Conservation (phyloP, 805 yeast genomes). For the Peterozyma xylosa region DNA sequence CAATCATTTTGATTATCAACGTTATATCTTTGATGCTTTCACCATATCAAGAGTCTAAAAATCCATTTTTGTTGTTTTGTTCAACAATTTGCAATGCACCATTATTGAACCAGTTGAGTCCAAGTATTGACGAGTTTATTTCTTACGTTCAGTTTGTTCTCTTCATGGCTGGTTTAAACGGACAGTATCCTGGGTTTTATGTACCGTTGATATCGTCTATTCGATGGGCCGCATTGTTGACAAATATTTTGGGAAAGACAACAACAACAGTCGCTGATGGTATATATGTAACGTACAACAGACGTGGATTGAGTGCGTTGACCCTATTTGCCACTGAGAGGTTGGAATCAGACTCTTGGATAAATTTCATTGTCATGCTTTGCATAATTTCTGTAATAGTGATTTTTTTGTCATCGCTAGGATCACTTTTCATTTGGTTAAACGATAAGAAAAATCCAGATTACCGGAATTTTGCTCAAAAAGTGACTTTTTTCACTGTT, state of each 20-base stretch:
- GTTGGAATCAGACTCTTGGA: conserved; percentile 29
- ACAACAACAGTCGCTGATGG: conserved; percentile 5
- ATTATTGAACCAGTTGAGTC: conserved; percentile 47
- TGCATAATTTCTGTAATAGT: conserved; percentile 18
- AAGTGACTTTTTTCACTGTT: conserved; percentile 17
- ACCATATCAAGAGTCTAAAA: conserved; percentile 51
- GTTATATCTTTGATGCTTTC: conserved; percentile 33
- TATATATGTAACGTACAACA: conserved; percentile 20
- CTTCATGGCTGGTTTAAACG: conserved; percentile 45
- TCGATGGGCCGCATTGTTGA: conserved; percentile 51
- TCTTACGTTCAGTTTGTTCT: conserved; percentile 53
- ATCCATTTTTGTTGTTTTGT: conserved; percentile 43
- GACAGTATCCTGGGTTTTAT: conserved; percentile 56
- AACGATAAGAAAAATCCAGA: conserved; percentile 8
- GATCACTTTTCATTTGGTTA: conserved; percentile 7
- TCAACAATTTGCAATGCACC: conserved; percentile 54
- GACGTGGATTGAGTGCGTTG: conserved; percentile 32
- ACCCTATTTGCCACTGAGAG: conserved; percentile 22
- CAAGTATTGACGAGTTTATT: conserved; percentile 40
- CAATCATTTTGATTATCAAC: conserved; percentile 26
- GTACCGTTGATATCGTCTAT: conserved; percentile 44
- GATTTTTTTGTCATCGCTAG: conserved; percentile 9
- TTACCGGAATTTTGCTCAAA: conserved; percentile 11
- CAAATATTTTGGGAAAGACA: conserved; percentile 7
- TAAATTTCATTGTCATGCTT: conserved; percentile 31